Evolutionary conservation across 2,329 filamentous ascomycete species (phyloP).

Genomic region (Colletotrichum higginsianum): DNA sequence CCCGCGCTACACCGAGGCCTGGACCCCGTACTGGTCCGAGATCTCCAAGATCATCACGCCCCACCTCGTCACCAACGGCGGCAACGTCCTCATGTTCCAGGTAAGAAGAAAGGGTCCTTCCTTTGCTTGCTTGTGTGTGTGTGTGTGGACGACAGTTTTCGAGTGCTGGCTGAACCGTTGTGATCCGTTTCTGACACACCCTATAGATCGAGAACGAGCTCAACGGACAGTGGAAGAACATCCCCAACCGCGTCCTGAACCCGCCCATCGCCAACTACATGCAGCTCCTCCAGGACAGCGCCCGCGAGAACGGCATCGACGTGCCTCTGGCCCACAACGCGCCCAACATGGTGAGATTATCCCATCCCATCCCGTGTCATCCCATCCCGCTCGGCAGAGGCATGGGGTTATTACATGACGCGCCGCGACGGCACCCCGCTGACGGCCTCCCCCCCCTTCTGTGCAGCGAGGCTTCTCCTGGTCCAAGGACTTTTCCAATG

Average conservation of each 20-base stretch:
- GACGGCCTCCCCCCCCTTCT: not conserved
- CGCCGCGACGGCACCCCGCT: not conserved
- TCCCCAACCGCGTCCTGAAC: conserved; percentile 62
- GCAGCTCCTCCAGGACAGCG: conserved; percentile 68
- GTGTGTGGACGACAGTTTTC: not conserved
- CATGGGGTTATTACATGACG: too few relatives aligned
- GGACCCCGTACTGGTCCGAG: conserved; percentile 67
- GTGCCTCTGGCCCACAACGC: conserved; percentile 72
- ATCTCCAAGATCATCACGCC: conserved; percentile 66
- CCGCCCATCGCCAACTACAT: conserved; percentile 67
- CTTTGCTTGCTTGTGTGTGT: too few relatives aligned
- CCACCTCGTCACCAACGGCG: conserved; percentile 70
- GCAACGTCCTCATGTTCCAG: conserved; percentile 68
- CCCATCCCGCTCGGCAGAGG: too few relatives aligned
- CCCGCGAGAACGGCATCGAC: conserved; percentile 70
- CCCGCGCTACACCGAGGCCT: conserved; percentile 65
- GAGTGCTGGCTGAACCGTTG: too few relatives aligned
- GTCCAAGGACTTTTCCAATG: conserved; percentile 72
- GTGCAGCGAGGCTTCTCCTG: conserved; percentile 62
- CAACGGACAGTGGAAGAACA: conserved; percentile 59
- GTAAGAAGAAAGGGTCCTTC: not conserved
- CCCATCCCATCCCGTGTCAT: too few relatives aligned
- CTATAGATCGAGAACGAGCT: conserved; percentile 70
- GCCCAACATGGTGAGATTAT: conserved; percentile 64
- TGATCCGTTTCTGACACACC: too few relatives aligned